Conservation (phyloP, 2,329 filamentous ascomycete genomes). For the Emydomyces testavorans region DNA sequence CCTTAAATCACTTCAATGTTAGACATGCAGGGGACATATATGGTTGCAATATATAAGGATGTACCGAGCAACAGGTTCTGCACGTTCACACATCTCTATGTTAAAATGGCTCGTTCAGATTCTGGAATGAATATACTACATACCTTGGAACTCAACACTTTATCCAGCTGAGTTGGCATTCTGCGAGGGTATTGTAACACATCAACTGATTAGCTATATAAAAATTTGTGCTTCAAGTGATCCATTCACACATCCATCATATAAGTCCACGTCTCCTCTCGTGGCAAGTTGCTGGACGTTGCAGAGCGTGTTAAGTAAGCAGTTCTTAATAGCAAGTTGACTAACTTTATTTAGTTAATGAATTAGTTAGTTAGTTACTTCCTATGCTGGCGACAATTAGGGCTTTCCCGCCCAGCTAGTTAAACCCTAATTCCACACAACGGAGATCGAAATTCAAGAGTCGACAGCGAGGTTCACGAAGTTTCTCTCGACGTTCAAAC, state of each 20-base stretch:
- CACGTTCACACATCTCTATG: not conserved
- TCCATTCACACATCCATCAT: too few relatives aligned
- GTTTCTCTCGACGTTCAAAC: not conserved
- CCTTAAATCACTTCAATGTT: constrained; percentile 36
- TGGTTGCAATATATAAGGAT: constrained; percentile 9
- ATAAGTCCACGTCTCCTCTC: too few relatives aligned
- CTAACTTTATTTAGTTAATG: too few relatives aligned
- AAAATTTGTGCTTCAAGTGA: too few relatives aligned
- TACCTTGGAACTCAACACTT: constrained; percentile 59
- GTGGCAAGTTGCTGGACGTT: too few relatives aligned
- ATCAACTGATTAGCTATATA: too few relatives aligned
- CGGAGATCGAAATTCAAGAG: constrained; percentile 7
- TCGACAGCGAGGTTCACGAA: constrained; percentile 17
- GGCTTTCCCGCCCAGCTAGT: constrained; percentile 15
- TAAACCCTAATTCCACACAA: constrained; percentile 22
- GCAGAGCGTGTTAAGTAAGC: not conserved
- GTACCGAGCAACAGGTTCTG: constrained; percentile 61
- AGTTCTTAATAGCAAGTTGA: too few relatives aligned
- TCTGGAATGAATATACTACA: constrained; percentile 29
- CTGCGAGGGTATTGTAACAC: too few relatives aligned
- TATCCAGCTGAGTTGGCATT: constrained; percentile 61
- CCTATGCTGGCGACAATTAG: too few relatives aligned
- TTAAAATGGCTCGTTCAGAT: not conserved
- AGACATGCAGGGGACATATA: not conserved
- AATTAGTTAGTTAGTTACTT: too few relatives aligned